Evolutionary conservation across 1,284 basidiomycete species (phyloP).

Genomic region (Moesziomyces sp.): DNA sequence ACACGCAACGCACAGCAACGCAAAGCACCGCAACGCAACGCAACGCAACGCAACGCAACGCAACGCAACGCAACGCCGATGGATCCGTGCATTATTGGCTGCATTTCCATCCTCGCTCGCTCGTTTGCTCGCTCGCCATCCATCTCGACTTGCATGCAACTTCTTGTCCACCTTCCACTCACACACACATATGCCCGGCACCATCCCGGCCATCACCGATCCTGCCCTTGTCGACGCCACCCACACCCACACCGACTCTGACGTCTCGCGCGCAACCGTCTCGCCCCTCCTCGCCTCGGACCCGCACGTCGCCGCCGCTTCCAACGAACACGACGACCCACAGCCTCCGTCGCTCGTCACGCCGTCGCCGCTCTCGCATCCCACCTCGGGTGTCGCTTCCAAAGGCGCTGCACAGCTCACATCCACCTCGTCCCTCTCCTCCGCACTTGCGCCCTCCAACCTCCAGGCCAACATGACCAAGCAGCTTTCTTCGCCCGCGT

Average conservation of each 20-base stretch:
- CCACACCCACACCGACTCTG: slow-evolving; percentile 4
- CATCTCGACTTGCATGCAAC: neutral
- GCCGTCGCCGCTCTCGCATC: slow-evolving; percentile 24
- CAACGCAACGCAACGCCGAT: too few relatives aligned
- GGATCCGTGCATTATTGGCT: neutral
- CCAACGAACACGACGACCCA: slow-evolving; percentile 4
- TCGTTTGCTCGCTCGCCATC: slow-evolving; percentile 1
- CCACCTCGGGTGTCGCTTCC: slow-evolving; percentile 38
- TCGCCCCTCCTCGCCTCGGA: slow-evolving; percentile 17
- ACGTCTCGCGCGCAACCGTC: slow-evolving; percentile 24
- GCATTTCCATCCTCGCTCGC: neutral
- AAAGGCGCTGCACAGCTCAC: slow-evolving; percentile 41
- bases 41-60: too few relatives aligned
- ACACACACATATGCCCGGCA: slow-evolving; percentile 39
- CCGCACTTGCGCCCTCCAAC: slow-evolving; percentile 41
- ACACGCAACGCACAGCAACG: too few relatives aligned
- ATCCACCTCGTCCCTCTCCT: slow-evolving; percentile 15
- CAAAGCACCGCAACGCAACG: too few relatives aligned
- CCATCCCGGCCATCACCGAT: slow-evolving; percentile 50
- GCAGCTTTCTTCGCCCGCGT: slow-evolving; percentile 18
- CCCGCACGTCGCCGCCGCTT: slow-evolving; percentile 16
- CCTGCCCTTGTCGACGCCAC: slow-evolving; percentile 37
- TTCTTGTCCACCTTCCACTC: slow-evolving; percentile 1
- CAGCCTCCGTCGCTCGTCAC: slow-evolving; percentile 40
- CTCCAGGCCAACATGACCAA: slow-evolving; percentile 49